Conservation (phyloP, 2,329 filamentous ascomycete genomes). For the Metarhizium sp. region DNA sequence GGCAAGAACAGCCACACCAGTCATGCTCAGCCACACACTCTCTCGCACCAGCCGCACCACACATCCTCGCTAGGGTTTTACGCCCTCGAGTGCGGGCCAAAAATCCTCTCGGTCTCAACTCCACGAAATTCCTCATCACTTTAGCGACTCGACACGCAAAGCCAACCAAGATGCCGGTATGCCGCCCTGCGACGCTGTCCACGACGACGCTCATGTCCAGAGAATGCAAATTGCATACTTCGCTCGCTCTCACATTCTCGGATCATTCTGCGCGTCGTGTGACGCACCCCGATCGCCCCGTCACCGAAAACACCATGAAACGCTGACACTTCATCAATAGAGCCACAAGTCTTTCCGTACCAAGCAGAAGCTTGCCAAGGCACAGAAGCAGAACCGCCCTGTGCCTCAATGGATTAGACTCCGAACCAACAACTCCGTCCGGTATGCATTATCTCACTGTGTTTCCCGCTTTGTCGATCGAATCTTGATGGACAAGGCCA, state of each 20-base stretch:
- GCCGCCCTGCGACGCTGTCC: constrained; percentile 11
- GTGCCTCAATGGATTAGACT: constrained; percentile 99
- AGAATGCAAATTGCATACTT: not conserved
- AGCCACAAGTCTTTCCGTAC: constrained; percentile 99
- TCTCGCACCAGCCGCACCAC: constrained; percentile 9
- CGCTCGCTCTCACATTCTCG: not conserved
- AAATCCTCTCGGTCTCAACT: constrained; percentile 24
- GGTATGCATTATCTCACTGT: constrained; percentile 54
- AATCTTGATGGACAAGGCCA: not conserved
- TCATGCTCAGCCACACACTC: not conserved
- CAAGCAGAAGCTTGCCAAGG: constrained; percentile 99
- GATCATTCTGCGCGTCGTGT: not conserved
- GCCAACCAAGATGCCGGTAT: constrained; percentile 33
- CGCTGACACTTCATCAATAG: constrained; percentile 35
- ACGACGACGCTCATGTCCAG: constrained; percentile 1
- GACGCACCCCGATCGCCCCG: not conserved
- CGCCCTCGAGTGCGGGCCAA: constrained; percentile 24
- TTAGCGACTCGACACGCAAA: constrained; percentile 27
- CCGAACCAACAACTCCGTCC: constrained; percentile 97
- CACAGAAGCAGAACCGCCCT: constrained; percentile 99
- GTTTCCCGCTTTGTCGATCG: not conserved
- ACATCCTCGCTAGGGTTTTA: constrained; percentile 25
- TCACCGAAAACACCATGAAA: not conserved
- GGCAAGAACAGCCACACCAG: constrained; percentile 8
- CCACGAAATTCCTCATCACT: constrained; percentile 23